Base-by-base conservation (phyloP, 371 early-diverging fungal genomes). In the Syncephalastrum monosporum region DNA sequence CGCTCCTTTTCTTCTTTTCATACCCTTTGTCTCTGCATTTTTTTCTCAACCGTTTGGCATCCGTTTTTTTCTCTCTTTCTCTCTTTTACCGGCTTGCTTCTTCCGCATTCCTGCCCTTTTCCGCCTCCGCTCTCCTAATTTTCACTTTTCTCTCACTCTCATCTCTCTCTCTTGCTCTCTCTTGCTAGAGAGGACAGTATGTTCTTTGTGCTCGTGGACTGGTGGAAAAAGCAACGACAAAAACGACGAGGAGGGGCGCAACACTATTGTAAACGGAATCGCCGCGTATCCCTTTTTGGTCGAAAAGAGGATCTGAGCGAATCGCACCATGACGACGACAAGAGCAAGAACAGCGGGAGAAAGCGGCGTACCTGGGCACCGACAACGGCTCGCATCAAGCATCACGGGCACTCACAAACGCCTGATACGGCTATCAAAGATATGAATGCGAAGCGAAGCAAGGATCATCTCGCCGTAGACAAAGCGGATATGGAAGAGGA, bases 151-250 rank as follows among this genome's bases (percentile, higher is more conserved):
- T 33, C 8, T 33, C 2, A 5, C 38, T 2, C 38, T 33, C 12
- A 0, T 52, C 16, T 42, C 19, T 52, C 42, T 51, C 33, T 12
- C 24, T 15, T 25, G 16, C 50, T 23, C 48, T 16, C 17, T 49
- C 50, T 38, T 29, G 38, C 24, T 38, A 25, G 38, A 24, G 24
- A 38, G 52, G 41, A 41, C 21, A 52, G 41, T 19, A 52, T 52
- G 52, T 41, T 52, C 21, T 16, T 52, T 42, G 52, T 23, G 50
- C 24, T 17, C 38, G 14, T 25, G 50, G 50, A 33, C 10, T 33
- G 38, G 38, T 33, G 38, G 38, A 33, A 33, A 33, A 33, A 33
- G 38, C 38, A 33, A 10, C 38, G 38, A 12, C 38, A 33, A 10
- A 33, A 33, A 33, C 38, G 38, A 33, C 38, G 38, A 33, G 38